Conservation (phyloP, 768 basidiomycete genomes). For the Boletus rubescentipes region DNA sequence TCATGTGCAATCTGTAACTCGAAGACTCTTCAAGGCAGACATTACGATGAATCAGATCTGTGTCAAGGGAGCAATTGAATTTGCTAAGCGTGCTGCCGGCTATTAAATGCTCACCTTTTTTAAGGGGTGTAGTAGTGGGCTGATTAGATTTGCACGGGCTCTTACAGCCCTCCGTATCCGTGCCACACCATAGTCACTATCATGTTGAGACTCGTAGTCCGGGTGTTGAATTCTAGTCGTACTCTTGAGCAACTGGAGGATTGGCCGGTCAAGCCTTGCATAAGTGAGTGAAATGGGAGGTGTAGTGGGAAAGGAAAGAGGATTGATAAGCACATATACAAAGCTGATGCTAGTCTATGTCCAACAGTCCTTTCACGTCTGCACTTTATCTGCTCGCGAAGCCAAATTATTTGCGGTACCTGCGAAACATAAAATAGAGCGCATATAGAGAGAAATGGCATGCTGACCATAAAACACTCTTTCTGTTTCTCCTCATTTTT, state of each 20-base stretch:
- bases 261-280: neutral
- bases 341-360: constrained; percentile 25
- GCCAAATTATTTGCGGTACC: constrained; percentile 28
- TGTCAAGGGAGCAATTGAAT: too few relatives aligned
- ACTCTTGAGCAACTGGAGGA: neutral
- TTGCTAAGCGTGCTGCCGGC: neutral
- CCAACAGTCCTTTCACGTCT: constrained; percentile 9
- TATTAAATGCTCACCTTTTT: neutral
- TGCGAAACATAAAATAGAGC: constrained; percentile 4
- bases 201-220: neutral
- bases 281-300: constrained; percentile 1
- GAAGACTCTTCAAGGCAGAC: too few relatives aligned
- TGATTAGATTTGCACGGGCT: neutral
- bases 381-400: neutral
- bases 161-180: neutral
- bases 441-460: neutral
- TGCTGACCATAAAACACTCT: constrained; percentile 80
- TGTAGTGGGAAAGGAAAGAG: neutral
- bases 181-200: too few relatives aligned
- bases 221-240: neutral
- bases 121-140: too few relatives aligned
- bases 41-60: too few relatives aligned
- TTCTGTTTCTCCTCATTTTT: constrained; percentile 90
- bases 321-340: constrained; percentile 19
- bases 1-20: too few relatives aligned